Evolutionary conservation across 495 filamentous ascomycete genomes (phyloP), one percentile per base, ranked within the genome.

Genomic region (Hyphodiscus hymeniophilus): DNA sequence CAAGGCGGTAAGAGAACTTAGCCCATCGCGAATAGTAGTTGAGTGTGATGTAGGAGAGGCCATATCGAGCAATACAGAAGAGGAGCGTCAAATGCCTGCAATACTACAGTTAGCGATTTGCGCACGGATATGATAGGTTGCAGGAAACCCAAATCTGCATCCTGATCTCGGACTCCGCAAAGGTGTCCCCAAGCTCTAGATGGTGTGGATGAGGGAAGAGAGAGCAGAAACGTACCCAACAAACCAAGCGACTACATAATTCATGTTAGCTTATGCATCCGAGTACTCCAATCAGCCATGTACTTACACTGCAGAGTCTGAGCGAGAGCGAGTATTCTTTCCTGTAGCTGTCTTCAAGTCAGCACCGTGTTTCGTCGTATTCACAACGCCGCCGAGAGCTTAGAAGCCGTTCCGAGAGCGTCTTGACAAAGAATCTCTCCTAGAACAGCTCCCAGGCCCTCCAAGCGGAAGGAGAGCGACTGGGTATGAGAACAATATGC

Each of bases 281-380:
- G 36, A 5, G 38, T 0, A 43, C 7, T 23, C 7, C 31, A 26
- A 34, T 41, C 34, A 51, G 78, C 36, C 20, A 18, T 23, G 3
- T 17, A 55, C 84, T 58, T 76, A 89, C 85, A 82, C 63, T 97
- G 91, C 47, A 97, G 71, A 22, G 91, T 96, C 61, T 92, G 79
- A 36, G 81, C 89, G 44, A 97, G 70, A n/a, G n/a, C n/a, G n/a
- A n/a, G n/a, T n/a, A n/a, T n/a, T n/a, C n/a, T n/a, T n/a, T n/a
- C n/a, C n/a, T n/a, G n/a, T n/a, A n/a, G n/a, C n/a, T n/a, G n/a
- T n/a, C n/a, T n/a, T n/a, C n/a, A n/a, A n/a, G n/a, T n/a, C n/a
- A n/a, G n/a, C n/a, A n/a, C n/a, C n/a, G n/a, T n/a, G n/a, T n/a
- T n/a, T n/a, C n/a, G n/a, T n/a, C n/a, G n/a, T n/a, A n/a, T n/a